These are phyloP conservation scores for Colletotrichum tofieldiae DNA, from an alignment of 2,329 filamentous ascomycete genomes.

Conservation along the genomic window DNA sequence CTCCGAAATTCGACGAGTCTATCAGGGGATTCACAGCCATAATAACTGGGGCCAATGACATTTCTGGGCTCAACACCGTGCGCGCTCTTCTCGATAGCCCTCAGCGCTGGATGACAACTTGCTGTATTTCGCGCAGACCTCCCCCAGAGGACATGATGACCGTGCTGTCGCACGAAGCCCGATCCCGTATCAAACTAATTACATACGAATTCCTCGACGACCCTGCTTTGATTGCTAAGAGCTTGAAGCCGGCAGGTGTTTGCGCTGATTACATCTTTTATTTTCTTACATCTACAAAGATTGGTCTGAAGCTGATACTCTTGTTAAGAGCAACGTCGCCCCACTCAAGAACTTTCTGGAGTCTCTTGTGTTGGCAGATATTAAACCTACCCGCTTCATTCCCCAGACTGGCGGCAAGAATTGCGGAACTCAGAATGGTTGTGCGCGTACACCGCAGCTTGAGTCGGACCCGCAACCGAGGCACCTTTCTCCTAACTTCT, in stretches of 20 bases:
- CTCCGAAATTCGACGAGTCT: constrained; percentile 6
- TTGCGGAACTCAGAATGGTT: constrained; percentile 29
- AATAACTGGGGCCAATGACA: constrained; percentile 30
- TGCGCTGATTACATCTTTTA: constrained; percentile 32
- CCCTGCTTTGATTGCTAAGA: constrained; percentile 1
- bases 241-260: constrained; percentile 6
- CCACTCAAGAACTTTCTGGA: constrained; percentile 29
- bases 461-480: constrained; percentile 31
- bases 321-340: constrained; percentile 1
- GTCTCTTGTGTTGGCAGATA: constrained; percentile 7
- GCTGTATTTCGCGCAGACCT: constrained; percentile 11
- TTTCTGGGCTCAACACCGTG: constrained; percentile 28
- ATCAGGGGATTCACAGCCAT: constrained; percentile 10
- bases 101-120: constrained; percentile 26
- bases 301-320: constrained; percentile 18
- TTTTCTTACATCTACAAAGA: constrained; percentile 35
- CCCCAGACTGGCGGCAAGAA: constrained; percentile 40
- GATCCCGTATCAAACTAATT: constrained; percentile 10
- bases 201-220: constrained; percentile 25
- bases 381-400: constrained; percentile 18
- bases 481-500: constrained; percentile 30
- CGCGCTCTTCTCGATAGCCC: constrained; percentile 25
- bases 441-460: not conserved
- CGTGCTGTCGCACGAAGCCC: constrained; percentile 11
- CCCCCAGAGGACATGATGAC: constrained; percentile 3